These are phyloP conservation scores for Pleodorina starrii DNA, from an alignment of 139 green algal genomes.

Conservation along the genomic window DNA sequence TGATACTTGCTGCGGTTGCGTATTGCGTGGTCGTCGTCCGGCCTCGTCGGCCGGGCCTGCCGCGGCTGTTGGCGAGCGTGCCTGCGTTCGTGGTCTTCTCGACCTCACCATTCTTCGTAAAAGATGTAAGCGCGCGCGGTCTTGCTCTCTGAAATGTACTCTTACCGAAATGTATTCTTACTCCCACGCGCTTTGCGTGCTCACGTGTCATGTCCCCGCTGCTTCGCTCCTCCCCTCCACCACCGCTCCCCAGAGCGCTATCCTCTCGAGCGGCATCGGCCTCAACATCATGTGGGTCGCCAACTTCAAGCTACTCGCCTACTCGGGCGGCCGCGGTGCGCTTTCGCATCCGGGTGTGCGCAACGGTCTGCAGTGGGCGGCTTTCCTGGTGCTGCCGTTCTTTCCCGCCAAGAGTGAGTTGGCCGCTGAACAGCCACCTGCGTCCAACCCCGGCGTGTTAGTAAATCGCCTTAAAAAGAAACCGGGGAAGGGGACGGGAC, in stretches of 20 bases:
- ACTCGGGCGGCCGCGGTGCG: conserved; percentile 17
- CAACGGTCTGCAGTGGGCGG: conserved; percentile 6
- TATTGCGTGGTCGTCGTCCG: neutral
- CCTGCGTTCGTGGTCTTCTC: neutral
- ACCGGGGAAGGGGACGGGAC: too few species aligned
- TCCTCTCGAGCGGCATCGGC: neutral
- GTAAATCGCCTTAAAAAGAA: too few species aligned
- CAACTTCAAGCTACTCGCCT: conserved; percentile 42
- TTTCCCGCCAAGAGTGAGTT: conserved; percentile 42
- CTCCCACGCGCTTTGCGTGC: too few species aligned
- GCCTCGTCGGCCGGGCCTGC: neutral
- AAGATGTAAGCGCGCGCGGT: conserved; percentile 24
- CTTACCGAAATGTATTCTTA: too few species aligned
- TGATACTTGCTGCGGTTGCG: neutral
- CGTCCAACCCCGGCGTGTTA: too few species aligned
- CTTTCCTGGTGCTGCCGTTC: conserved; percentile 35
- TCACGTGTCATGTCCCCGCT: too few species aligned
- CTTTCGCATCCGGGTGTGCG: neutral
- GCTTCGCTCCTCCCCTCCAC: neutral
- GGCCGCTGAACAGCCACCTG: too few species aligned
- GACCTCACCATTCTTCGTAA: neutral
- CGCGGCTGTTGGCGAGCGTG: neutral
- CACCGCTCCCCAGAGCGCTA: neutral
- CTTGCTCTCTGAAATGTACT: too few species aligned
- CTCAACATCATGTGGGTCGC: conserved; percentile 39